Evolutionary conservation across 805 yeast species (phyloP), one percentile per base, ranked within the genome.

Genomic region (Sugiyamaella marilandica): DNA sequence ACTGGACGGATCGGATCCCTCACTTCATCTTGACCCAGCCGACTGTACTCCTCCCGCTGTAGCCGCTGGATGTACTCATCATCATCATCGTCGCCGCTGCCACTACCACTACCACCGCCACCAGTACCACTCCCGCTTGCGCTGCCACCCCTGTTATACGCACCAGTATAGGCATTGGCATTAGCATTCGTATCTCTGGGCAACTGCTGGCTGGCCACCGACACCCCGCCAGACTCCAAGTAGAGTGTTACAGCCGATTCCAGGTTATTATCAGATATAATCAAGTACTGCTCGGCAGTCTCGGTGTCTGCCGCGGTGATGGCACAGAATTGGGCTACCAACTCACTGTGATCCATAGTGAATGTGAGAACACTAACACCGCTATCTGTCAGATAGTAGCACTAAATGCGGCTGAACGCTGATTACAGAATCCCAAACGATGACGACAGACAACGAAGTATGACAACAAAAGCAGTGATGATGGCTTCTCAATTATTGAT

Each of bases 211-310:
- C 56, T 47, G 34, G 60, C 65, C 4, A 63, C 55, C 9, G 69
- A 52, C 13, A 65, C 71, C 41, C 75, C 77, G 14, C 72, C 74
- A 45, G 67, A 52, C 59, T 94, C 98, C 70, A 86, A 84, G 68
- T 72, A 94, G 43, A 94, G 72, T 11, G 89, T 81, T 7, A 94
- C 87, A 0, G 99, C 98, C 18, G 82, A 79, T 53, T 91, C 96
- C 33, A 92, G 65, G 65, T 88, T 81, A 45, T 82, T 81, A 47
- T 84, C 90, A 3, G 92, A 78, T 72, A 92, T 82, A 24, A 84
- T 90, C 18, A 94, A 67, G 64, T 84, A 94, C 59, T 84, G 88
- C 50, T 75, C 72, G 0, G 98, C 98, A 10, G 79, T 71, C 4
- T 75, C 76, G 1, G 79, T 75, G 64, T 86, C 92, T 1, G 81